phyloP scores from a whole-genome alignment of 78 protist genomes.

The Pigoraptor vietnamica region DNA sequence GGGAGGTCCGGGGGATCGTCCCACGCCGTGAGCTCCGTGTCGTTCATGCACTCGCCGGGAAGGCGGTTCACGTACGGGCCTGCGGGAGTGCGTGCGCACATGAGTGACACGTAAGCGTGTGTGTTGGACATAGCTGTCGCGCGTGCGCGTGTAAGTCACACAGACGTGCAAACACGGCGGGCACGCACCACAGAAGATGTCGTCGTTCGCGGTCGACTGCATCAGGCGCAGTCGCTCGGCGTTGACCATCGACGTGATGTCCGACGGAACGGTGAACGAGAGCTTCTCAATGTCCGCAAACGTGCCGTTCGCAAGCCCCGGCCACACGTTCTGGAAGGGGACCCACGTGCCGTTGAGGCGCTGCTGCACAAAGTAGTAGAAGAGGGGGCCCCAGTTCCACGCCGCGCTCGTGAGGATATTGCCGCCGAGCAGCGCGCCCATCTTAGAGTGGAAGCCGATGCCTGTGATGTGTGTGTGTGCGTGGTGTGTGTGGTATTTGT shows the following conservation, averaged over 20 bases:
- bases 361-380: not conserved
- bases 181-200: not conserved
- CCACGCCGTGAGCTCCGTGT: not conserved
- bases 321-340: not conserved
- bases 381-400: not conserved
- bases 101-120: not conserved
- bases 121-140: not conserved
- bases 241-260: not conserved
- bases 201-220: not conserved
- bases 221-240: not conserved
- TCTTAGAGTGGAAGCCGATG: not conserved
- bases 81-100: not conserved
- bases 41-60: not conserved
- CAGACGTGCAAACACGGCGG: not conserved
- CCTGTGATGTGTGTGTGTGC: not conserved
- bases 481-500: not conserved
- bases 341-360: not conserved
- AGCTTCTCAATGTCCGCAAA: not conserved
- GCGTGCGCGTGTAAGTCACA: not conserved
- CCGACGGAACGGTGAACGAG: not conserved
- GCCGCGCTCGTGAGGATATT: not conserved
- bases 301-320: not conserved
- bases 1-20: not conserved
- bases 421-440: not conserved
- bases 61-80: not conserved